Evolutionary conservation across 1,284 basidiomycete species (phyloP), one percentile per base, ranked within the genome.

Genomic region (Ustilago crameri): DNA sequence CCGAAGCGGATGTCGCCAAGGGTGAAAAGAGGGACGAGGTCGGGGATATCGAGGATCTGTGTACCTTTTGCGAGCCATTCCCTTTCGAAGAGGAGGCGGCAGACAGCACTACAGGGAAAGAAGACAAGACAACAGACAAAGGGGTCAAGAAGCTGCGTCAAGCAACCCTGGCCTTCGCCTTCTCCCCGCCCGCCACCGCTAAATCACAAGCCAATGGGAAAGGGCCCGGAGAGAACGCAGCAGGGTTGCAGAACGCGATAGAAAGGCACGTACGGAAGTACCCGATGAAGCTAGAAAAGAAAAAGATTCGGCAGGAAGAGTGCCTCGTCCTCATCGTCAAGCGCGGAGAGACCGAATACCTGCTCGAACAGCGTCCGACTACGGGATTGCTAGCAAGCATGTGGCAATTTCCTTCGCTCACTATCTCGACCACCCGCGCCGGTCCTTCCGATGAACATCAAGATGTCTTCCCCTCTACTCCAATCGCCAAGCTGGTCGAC

Each of bases 251-350:
- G 1, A 34, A 50, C 8, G 35, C 51, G n/a, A 53, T 67, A 24
- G 73, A 71, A 49, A 51, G 43, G 20, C 69, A 75, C 61, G 91
- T 93, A 27, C 90, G 88, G 9, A 85, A 88, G 18, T 97, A 91
- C 82, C 95, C 95, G 0, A 93, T 96, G 91, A 92, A 91, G 78
- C 88, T 87, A 12, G 88, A 89, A 58, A 91, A 91, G 74, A 95
- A 94, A 85, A 91, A 90, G 78, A 88, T 90, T 3, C 86, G 93
- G 38, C 90, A 91, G 77, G 95, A 98, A 81, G 85, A 91, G 38
- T 93, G 94, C 79, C 86, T 90, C 8, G 93, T 97, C 20, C 91
- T 90, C 77, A 88, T 94, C 18, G 85, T 96, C 18, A 44, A 49
- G 1, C 23, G 38, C 3, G 10, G 34, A 38, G 40, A 27, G 41